Conservation (phyloP, 768 basidiomycete species). For the Termitomyces sp. region DNA sequence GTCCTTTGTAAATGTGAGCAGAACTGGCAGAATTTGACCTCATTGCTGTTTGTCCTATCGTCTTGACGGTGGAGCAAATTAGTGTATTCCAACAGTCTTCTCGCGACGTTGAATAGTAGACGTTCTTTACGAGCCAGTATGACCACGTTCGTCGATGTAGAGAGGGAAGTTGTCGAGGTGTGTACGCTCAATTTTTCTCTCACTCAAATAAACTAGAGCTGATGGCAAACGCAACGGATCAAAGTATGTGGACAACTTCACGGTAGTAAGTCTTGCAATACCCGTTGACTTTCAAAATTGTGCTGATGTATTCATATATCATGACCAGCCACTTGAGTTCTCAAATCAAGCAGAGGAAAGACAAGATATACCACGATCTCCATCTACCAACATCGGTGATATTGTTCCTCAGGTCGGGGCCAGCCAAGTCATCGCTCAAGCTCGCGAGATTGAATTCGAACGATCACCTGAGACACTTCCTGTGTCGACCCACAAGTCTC, state of each 20-base stretch:
- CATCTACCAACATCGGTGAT: neutral
- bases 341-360: neutral
- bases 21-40: neutral
- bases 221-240: neutral
- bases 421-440: neutral
- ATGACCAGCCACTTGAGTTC: neutral
- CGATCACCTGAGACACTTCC: neutral
- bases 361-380: too few species aligned
- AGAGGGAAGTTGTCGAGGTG: neutral
- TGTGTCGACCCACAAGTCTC: neutral
- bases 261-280: neutral
- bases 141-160: neutral
- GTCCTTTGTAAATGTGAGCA: constrained; percentile 1
- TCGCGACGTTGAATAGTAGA: neutral
- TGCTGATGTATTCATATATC: neutral
- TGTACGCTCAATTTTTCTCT: neutral
- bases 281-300: neutral
- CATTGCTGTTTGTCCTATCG: neutral
- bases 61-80: neutral
- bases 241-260: neutral
- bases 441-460: neutral
- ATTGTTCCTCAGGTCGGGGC: neutral
- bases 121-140: neutral
- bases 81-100: constrained; percentile 3
- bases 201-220: neutral